Conservation (phyloP, 805 yeast genomes). For the Maudiozyma saulgeensis region DNA sequence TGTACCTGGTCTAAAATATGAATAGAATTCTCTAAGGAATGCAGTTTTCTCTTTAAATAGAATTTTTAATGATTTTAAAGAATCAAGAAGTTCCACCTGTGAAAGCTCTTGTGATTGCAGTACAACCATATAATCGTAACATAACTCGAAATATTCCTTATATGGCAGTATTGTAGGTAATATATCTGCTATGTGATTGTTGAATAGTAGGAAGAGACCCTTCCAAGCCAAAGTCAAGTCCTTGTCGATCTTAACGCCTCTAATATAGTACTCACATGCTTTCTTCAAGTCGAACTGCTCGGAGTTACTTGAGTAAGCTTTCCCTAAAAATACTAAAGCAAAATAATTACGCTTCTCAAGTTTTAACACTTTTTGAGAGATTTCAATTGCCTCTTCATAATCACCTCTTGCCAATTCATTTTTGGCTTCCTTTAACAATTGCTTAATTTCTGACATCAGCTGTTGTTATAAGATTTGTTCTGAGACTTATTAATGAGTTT, state of each 20-base stretch:
- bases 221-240: constrained; percentile 66
- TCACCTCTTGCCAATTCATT: constrained; percentile 45
- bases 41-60: constrained; percentile 26
- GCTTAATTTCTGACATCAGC: constrained; percentile 28
- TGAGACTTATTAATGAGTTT: constrained; percentile 10
- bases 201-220: constrained; percentile 49
- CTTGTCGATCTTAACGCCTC: constrained; percentile 43
- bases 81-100: constrained; percentile 40
- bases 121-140: constrained; percentile 37
- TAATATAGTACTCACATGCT: constrained; percentile 30
- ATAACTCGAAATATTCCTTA: constrained; percentile 33
- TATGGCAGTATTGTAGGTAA: constrained; percentile 34
- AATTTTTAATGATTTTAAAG: constrained; percentile 38
- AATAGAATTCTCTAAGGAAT: constrained; percentile 38
- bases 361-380: constrained; percentile 46
- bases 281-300: constrained; percentile 5
- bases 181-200: constrained; percentile 22
- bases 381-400: constrained; percentile 50
- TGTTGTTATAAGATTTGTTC: background rate
- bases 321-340: constrained; percentile 67
- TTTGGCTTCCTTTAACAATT: constrained; percentile 40
- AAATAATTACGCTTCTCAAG: constrained; percentile 49
- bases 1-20: constrained; percentile 46
- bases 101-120: constrained; percentile 36
- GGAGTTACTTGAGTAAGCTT: constrained; percentile 42